Conservation (phyloP, 768 basidiomycete species). For the Auricularia sp. region DNA sequence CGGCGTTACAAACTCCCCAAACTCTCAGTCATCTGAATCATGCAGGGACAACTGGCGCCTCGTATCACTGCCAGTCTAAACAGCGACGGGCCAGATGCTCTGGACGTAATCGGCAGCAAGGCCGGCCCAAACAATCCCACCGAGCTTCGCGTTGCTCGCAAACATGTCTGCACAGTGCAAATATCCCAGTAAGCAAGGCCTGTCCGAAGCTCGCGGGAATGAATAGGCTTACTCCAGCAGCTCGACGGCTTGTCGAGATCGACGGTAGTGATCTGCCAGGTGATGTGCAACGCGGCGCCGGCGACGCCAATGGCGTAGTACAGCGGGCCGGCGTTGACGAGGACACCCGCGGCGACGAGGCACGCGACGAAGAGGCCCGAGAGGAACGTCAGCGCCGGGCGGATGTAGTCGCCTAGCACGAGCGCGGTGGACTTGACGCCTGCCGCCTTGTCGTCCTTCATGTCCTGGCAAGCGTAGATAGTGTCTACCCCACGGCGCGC, state of each 20-base stretch:
- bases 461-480: constrained; percentile 74
- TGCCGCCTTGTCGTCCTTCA: constrained; percentile 57
- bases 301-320: constrained; percentile 32
- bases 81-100: too few relatives aligned
- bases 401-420: constrained; percentile 51
- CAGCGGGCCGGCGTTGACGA: constrained; percentile 39
- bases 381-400: constrained; percentile 44
- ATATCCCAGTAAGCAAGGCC: too few relatives aligned
- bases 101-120: too few relatives aligned
- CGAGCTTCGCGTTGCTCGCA: too few relatives aligned
- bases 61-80: too few relatives aligned
- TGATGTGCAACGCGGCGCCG: constrained; percentile 27
- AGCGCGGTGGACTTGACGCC: constrained; percentile 73
- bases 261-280: constrained; percentile 26
- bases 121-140: too few relatives aligned
- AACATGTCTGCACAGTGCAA: too few relatives aligned
- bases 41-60: too few relatives aligned
- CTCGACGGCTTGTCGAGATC: constrained; percentile 4
- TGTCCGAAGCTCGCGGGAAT: too few relatives aligned
- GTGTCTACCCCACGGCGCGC: constrained; percentile 29
- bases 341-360: constrained; percentile 42
- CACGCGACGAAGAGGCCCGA: constrained; percentile 40
- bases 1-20: too few relatives aligned
- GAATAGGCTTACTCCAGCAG: constrained; percentile 13
- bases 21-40: too few relatives aligned